Conservation (phyloP, 1,284 basidiomycete species). For the Ceratobasidium sp. region DNA sequence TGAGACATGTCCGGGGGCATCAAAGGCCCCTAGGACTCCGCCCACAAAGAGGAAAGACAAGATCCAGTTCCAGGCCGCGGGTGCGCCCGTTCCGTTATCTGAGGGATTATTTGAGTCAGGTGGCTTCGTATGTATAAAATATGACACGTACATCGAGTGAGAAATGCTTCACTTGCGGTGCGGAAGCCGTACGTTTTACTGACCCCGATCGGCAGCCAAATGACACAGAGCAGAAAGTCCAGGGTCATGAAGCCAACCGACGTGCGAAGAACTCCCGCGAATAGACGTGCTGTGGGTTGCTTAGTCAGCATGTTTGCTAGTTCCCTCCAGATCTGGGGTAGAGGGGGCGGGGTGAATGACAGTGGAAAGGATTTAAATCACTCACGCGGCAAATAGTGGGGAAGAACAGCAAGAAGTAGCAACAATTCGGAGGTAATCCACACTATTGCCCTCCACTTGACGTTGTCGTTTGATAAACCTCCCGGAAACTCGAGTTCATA, state of each 20-base stretch:
- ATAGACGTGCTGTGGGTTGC: conserved; percentile 45
- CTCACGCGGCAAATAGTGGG: conserved; percentile 54
- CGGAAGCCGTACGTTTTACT: conserved; percentile 55
- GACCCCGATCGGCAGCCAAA: conserved; percentile 58
- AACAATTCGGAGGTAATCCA: conserved; percentile 55
- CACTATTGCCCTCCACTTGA: conserved; percentile 57
- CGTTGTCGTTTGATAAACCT: conserved; percentile 53
- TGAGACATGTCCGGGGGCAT: conserved; percentile 57
- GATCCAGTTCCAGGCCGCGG: conserved; percentile 54
- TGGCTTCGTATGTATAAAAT: not conserved
- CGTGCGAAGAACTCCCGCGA: conserved; percentile 55
- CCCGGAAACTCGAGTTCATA: conserved; percentile 56
- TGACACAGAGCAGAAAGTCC: conserved; percentile 55
- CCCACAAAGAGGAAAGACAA: conserved; percentile 54
- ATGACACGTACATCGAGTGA: conserved; percentile 50
- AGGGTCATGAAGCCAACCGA: conserved; percentile 56
- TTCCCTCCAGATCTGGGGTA: not conserved
- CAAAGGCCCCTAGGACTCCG: conserved; percentile 56
- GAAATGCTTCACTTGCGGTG: conserved; percentile 53
- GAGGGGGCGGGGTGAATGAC: not conserved
- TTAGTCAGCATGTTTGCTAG: not conserved
- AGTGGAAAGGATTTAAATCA: not conserved
- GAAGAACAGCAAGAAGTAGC: conserved; percentile 53
- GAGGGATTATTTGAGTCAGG: not conserved
- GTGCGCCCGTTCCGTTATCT: conserved; percentile 57